A percentile compares a stretch with the other conserved stretches of the same genome.
Evolutionary conservation across 2,329 filamentous ascomycete genomes (phyloP).

Genomic region (Colletotrichum melonis): DNA sequence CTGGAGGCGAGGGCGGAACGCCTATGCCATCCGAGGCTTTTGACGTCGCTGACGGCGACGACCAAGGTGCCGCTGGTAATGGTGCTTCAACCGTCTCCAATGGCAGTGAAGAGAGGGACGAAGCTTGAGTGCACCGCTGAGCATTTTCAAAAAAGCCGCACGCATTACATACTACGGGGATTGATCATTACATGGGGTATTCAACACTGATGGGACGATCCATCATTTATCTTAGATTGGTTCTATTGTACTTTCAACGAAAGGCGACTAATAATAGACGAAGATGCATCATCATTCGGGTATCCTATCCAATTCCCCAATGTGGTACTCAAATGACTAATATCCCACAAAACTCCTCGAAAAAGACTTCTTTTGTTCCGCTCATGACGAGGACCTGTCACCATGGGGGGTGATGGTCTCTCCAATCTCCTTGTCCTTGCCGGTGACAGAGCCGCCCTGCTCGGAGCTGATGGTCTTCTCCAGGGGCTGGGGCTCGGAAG

Average conservation of each 20-base stretch:
- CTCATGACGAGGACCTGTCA: slow-evolving; percentile 10
- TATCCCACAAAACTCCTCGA: background rate
- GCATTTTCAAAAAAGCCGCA: background rate
- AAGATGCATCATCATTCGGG: background rate
- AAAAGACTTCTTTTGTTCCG: background rate
- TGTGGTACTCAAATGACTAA: background rate
- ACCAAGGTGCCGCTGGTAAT: background rate
- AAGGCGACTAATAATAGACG: background rate
- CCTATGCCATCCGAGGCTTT: background rate
- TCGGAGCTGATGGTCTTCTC: slow-evolving; percentile 39
- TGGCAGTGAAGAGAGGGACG: background rate
- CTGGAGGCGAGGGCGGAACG: slow-evolving; percentile 16
- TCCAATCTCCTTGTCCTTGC: slow-evolving; percentile 31
- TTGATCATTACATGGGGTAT: background rate
- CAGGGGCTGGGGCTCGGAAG: slow-evolving; percentile 25
- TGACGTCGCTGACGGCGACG: background rate
- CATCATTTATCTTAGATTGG: slow-evolving; percentile 2
- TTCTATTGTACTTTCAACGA: slow-evolving; percentile 1
- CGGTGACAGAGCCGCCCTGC: slow-evolving; percentile 26
- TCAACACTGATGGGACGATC: background rate
- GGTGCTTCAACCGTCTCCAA: background rate
- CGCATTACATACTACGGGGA: background rate
- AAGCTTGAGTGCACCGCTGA: background rate
- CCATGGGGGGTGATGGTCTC: slow-evolving; percentile 30
- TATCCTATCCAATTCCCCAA: background rate